A percentile compares a stretch with the other conserved stretches of the same genome.
These are phyloP conservation scores for Alopecurus myosuroides DNA, from an alignment of 176 grass and related monocot species.

Conservation along the genomic window DNA sequence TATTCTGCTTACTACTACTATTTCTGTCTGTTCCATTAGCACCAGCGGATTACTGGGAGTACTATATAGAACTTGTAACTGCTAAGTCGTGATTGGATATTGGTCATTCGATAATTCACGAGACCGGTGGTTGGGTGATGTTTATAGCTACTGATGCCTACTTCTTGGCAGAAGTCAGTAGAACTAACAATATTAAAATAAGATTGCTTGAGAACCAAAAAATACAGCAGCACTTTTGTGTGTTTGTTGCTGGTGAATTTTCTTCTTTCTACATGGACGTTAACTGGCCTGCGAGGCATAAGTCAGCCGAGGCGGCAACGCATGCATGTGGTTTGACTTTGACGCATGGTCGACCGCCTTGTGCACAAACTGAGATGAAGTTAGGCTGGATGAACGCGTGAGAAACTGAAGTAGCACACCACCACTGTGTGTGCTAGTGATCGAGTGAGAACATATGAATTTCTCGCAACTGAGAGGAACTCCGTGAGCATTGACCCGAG, in stretches of 20 bases:
- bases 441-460: neutral
- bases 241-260: neutral
- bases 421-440: neutral
- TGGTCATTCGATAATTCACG: neutral
- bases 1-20: conserved; percentile 19
- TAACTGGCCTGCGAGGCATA: neutral
- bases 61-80: neutral
- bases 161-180: conserved; percentile 23
- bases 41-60: neutral
- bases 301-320: conserved; percentile 27
- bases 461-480: neutral
- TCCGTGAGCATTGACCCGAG: neutral
- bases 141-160: conserved; percentile 24
- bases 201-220: conserved; percentile 10
- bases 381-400: neutral
- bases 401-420: neutral
- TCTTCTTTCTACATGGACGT: neutral
- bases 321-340: neutral
- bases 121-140: conserved; percentile 22
- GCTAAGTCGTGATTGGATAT: neutral
- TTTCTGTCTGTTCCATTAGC: neutral
- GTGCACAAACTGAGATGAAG: neutral
- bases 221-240: neutral
- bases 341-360: neutral
- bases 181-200: conserved; percentile 6